Conservation (phyloP, 352 stramenopile species). For the Phytophthora lateralis region DNA sequence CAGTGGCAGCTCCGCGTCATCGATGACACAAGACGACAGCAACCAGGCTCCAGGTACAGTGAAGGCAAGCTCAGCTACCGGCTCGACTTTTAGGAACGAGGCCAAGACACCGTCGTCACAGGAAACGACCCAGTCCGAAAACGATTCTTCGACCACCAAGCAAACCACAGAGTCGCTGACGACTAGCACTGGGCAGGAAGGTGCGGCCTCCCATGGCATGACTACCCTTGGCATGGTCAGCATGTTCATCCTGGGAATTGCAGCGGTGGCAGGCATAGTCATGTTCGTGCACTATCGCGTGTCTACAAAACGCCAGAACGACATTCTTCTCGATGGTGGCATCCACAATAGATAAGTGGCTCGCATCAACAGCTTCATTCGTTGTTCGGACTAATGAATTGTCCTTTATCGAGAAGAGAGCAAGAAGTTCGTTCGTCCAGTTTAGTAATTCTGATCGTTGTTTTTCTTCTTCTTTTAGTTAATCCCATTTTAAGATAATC, state of each 20-base stretch:
- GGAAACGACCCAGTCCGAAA: constrained; percentile 1
- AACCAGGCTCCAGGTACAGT: constrained; percentile 24
- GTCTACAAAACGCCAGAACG: constrained; percentile 58
- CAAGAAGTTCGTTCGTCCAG: constrained; percentile 7
- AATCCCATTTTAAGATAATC: too few species aligned
- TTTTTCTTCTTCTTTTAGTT: background rate
- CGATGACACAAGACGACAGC: constrained; percentile 15
- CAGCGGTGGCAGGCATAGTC: constrained; percentile 48
- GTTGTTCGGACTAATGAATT: constrained; percentile 7
- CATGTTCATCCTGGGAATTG: constrained; percentile 56
- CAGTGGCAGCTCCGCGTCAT: constrained; percentile 5
- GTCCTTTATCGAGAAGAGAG: background rate
- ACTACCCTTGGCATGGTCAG: constrained; percentile 56
- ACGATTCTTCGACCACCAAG: constrained; percentile 8
- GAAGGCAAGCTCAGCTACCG: constrained; percentile 37
- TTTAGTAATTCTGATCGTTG: constrained; percentile 17
- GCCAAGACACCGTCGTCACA: constrained; percentile 10
- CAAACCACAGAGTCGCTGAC: constrained; percentile 21
- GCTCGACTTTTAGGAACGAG: constrained; percentile 36
- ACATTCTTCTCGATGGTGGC: constrained; percentile 64
- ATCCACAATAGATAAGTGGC: constrained; percentile 14
- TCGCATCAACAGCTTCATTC: background rate
- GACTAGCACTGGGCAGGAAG: constrained; percentile 9
- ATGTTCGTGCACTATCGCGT: constrained; percentile 68
- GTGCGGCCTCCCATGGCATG: constrained; percentile 21